phyloP scores from a whole-genome alignment of 768 basidiomycete genomes.

The Pulveroboletus frians region DNA sequence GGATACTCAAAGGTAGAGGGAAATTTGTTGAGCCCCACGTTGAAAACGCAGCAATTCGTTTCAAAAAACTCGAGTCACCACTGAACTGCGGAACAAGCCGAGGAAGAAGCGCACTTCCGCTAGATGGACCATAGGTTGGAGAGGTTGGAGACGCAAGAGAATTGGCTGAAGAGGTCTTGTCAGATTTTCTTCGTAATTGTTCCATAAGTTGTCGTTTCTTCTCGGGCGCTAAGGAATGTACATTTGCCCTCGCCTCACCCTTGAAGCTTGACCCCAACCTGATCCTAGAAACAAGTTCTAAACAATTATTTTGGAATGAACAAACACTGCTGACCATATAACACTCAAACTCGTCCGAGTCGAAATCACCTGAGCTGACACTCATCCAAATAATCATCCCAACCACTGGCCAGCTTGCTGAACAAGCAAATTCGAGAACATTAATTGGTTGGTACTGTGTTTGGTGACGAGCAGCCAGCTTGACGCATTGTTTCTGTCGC shows the following conservation, averaged over 20 bases:
- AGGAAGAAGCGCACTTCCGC: slow-evolving; percentile 50
- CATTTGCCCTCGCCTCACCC: slow-evolving; percentile 57
- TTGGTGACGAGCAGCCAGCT: no score
- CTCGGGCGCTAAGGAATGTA: slow-evolving; percentile 55
- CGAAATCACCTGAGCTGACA: slow-evolving; percentile 28
- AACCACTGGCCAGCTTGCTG: no score
- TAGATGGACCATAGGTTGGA: slow-evolving; percentile 57
- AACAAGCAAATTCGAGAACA: no score
- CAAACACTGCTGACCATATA: slow-evolving; percentile 53
- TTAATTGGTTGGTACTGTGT: no score
- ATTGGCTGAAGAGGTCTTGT: slow-evolving; percentile 30
- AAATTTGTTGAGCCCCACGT: slow-evolving; percentile 48
- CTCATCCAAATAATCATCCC: slow-evolving; percentile 12
- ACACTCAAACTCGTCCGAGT: slow-evolving; percentile 52
- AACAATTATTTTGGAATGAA: background rate
- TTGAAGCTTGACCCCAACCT: slow-evolving; percentile 74
- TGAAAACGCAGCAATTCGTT: slow-evolving; percentile 55
- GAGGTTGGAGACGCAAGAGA: slow-evolving; percentile 30
- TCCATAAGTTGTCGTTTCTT: slow-evolving; percentile 65
- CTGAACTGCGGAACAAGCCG: slow-evolving; percentile 69
- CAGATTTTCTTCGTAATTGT: slow-evolving; percentile 41
- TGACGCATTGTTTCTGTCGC: no score
- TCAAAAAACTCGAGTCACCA: slow-evolving; percentile 64
- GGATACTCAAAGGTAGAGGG: slow-evolving; percentile 28
- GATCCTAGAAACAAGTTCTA: slow-evolving; percentile 45